Conservation (phyloP, 2,329 filamentous ascomycete genomes). For the Arthrobotrys entomopaga region DNA sequence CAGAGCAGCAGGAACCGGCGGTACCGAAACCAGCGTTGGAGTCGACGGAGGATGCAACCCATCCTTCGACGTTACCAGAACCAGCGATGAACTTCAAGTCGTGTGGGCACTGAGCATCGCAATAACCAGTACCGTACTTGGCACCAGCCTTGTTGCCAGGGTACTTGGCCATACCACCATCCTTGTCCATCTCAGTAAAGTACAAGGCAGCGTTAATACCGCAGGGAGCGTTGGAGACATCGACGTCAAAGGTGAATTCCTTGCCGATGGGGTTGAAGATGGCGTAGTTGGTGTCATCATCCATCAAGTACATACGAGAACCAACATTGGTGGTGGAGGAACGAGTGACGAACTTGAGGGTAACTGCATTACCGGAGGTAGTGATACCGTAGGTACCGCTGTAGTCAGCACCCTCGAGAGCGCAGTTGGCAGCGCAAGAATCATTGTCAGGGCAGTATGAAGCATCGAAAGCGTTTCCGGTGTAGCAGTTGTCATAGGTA, state of each 20-base stretch:
- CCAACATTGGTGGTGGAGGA: conserved; percentile 63
- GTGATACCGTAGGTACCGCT: conserved; percentile 66
- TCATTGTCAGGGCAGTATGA: conserved; percentile 65
- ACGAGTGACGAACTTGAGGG: conserved; percentile 65
- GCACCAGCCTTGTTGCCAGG: conserved; percentile 69
- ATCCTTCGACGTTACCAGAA: conserved; percentile 68
- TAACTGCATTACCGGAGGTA: conserved; percentile 65
- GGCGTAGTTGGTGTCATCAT: conserved; percentile 71
- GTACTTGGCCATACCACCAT: conserved; percentile 69
- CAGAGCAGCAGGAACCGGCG: conserved; percentile 72
- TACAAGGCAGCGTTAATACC: conserved; percentile 79
- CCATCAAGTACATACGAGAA: conserved; percentile 73
- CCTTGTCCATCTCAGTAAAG: conserved; percentile 71
- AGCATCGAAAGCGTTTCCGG: conserved; percentile 67
- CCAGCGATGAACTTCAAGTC: conserved; percentile 69
- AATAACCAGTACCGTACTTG: conserved; percentile 72
- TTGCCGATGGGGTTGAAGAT: conserved; percentile 73
- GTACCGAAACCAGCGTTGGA: conserved; percentile 67
- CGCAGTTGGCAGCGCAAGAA: conserved; percentile 69
- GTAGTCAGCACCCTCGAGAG: conserved; percentile 70
- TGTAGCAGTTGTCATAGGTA: conserved; percentile 68
- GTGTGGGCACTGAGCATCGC: conserved; percentile 70
- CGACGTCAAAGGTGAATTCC: conserved; percentile 78
- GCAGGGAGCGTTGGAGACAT: conserved; percentile 74
- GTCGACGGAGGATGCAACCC: conserved; percentile 67